Percentiles rank a stretch among this genome's conserved stretches.
These are phyloP conservation scores for Digitaria exilis DNA, from an alignment of 202 grass and related monocot genomes.

Conservation along the genomic window DNA sequence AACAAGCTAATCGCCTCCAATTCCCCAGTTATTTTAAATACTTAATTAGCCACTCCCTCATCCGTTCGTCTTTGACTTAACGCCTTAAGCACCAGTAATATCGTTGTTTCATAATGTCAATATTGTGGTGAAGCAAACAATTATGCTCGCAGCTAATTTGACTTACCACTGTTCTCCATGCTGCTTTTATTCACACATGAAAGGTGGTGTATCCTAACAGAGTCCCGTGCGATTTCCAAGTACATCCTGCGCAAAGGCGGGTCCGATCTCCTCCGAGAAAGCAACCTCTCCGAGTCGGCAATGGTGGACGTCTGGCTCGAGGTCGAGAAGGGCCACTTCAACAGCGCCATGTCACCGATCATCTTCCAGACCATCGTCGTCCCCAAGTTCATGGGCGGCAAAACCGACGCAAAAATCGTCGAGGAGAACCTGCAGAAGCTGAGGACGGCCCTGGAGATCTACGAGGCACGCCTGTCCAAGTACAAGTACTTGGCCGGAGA, in stretches of 20 bases:
- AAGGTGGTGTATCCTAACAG: slow-evolving; percentile 7
- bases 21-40: not conserved
- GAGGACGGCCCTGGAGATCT: slow-evolving; percentile 33
- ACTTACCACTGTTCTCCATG: not conserved
- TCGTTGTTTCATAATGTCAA: not conserved
- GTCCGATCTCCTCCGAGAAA: slow-evolving; percentile 36
- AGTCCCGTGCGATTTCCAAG: slow-evolving; percentile 55
- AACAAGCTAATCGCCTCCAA: not conserved
- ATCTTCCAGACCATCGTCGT: slow-evolving; percentile 16
- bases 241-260: slow-evolving; percentile 51
- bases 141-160: not conserved
- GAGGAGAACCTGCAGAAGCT: slow-evolving; percentile 32
- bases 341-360: slow-evolving; percentile 30
- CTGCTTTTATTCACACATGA: not conserved
- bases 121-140: not conserved
- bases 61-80: too few species aligned
- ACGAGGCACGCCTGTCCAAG: slow-evolving; percentile 37
- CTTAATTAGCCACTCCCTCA: too few species aligned
- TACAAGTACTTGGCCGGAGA: slow-evolving; percentile 45
- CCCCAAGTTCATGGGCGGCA: slow-evolving; percentile 22
- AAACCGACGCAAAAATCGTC: slow-evolving; percentile 10
- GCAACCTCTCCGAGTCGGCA: slow-evolving; percentile 37
- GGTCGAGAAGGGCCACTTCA: slow-evolving; percentile 45
- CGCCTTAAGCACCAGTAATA: too few species aligned
- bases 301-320: slow-evolving; percentile 66